Evolutionary conservation across 495 filamentous ascomycete genomes (phyloP).

Genomic region (Staphylotrichum tortipilum): DNA sequence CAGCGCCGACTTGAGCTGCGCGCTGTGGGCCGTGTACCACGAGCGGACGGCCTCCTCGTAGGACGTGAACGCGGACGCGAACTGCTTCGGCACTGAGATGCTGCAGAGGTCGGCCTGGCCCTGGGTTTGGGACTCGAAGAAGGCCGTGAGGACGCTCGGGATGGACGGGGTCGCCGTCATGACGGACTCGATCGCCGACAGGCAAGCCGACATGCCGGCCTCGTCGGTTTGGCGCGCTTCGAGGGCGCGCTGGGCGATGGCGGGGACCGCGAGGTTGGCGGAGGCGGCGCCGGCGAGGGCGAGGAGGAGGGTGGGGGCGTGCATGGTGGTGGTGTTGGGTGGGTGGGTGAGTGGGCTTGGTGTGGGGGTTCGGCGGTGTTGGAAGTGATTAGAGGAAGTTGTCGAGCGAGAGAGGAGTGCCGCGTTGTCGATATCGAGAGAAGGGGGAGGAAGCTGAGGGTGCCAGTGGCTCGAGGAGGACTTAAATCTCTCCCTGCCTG

Average conservation of each 20-base stretch:
- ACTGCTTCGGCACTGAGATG: neutral
- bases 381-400: neutral
- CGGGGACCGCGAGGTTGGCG: slow-evolving; percentile 3
- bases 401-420: no score
- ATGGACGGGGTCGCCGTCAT: slow-evolving; percentile 8
- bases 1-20: slow-evolving; percentile 1
- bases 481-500: no score
- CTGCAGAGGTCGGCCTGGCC: slow-evolving; percentile 9
- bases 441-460: no score
- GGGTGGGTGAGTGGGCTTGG: neutral
- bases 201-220: slow-evolving; percentile 4
- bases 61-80: slow-evolving; percentile 2
- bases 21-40: slow-evolving; percentile 7
- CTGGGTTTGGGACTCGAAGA: neutral
- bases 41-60: slow-evolving; percentile 4
- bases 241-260: slow-evolving; percentile 5
- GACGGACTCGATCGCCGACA: slow-evolving; percentile 9
- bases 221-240: slow-evolving; percentile 12
- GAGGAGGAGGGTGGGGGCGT: slow-evolving; percentile 11
- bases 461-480: no score
- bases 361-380: neutral
- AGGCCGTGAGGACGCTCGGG: slow-evolving; percentile 2
- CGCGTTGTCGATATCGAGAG: no score
- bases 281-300: slow-evolving; percentile 4
- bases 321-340: slow-evolving; percentile 6